These are phyloP conservation scores for Pseudonectria buxi DNA, from an alignment of 2,329 filamentous ascomycete genomes.

Conservation along the genomic window DNA sequence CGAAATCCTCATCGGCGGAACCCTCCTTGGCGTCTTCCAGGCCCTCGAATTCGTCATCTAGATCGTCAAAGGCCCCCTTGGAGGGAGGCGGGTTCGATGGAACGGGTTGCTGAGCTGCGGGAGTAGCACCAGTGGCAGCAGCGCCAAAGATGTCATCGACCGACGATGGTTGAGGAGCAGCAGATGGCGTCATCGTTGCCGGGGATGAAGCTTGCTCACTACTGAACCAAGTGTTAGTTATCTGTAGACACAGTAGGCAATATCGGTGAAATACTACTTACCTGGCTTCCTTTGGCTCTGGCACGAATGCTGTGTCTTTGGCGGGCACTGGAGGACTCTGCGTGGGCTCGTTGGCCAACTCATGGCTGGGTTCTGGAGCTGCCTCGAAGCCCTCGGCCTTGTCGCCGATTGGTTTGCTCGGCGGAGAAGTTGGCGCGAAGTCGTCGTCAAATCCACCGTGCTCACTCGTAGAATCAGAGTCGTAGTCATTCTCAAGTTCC, in stretches of 20 bases:
- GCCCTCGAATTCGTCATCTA: slow-evolving; percentile 75
- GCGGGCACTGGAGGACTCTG: slow-evolving; percentile 16
- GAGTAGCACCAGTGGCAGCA: slow-evolving; percentile 18
- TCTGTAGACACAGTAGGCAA: not conserved
- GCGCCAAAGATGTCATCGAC: slow-evolving; percentile 39
- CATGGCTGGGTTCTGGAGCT: not conserved
- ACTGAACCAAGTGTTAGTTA: slow-evolving; percentile 15
- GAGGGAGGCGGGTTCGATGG: slow-evolving; percentile 26
- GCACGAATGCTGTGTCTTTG: slow-evolving; percentile 15
- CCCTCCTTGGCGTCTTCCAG: slow-evolving; percentile 80
- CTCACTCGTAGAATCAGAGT: slow-evolving; percentile 75
- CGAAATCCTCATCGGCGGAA: slow-evolving; percentile 71
- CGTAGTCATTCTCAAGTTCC: slow-evolving; percentile 73
- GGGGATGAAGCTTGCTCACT: slow-evolving; percentile 26
- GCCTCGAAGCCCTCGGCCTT: slow-evolving; percentile 13
- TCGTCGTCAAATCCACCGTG: slow-evolving; percentile 88
- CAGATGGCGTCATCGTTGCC: slow-evolving; percentile 21
- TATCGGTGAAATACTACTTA: slow-evolving; percentile 8
- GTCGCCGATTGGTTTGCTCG: slow-evolving; percentile 24
- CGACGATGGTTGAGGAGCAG: slow-evolving; percentile 25
- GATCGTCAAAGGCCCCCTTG: slow-evolving; percentile 62
- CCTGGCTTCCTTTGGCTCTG: slow-evolving; percentile 19
- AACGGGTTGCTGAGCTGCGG: slow-evolving; percentile 23
- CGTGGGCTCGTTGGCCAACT: slow-evolving; percentile 1
- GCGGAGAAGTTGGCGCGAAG: slow-evolving; percentile 62